A percentile compares a stretch with the other conserved stretches of the same genome.
Evolutionary conservation across 176 grass and related monocot genomes (phyloP).

Genomic region (Tuctoria greenei): DNA sequence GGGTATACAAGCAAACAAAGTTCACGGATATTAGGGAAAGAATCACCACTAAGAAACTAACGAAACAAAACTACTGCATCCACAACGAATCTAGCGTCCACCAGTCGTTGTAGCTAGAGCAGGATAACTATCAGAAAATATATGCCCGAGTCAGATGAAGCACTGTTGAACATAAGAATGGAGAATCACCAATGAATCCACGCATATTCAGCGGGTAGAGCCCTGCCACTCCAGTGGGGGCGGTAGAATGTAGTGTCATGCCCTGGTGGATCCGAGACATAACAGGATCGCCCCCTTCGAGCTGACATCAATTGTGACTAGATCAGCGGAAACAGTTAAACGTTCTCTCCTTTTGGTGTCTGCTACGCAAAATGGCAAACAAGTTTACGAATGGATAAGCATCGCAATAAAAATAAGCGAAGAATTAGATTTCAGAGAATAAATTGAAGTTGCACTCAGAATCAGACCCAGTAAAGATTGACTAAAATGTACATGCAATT

Average conservation of each 20-base stretch:
- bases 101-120: constrained; percentile 1
- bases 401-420: not conserved
- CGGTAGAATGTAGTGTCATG: constrained; percentile 45
- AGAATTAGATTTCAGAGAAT: not conserved
- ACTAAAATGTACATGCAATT: not conserved
- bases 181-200: constrained; percentile 11
- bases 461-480: not conserved
- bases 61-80: not conserved
- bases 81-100: constrained; percentile 13
- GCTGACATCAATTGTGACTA: constrained; percentile 34
- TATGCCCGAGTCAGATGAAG: constrained; percentile 24
- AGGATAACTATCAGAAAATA: constrained; percentile 13
- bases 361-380: constrained; percentile 11
- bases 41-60: not conserved
- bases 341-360: constrained; percentile 29
- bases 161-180: constrained; percentile 45
- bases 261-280: constrained; percentile 49
- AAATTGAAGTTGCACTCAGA: not conserved
- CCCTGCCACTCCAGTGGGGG: not conserved
- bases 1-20: constrained; percentile 19
- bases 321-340: constrained; percentile 29
- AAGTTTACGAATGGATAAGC: not conserved
- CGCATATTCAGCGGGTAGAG: constrained; percentile 1
- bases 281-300: constrained; percentile 52
- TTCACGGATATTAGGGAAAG: not conserved